Base-by-base conservation (phyloP, 2,329 filamentous ascomycete genomes). In the Aciculosporium take region DNA sequence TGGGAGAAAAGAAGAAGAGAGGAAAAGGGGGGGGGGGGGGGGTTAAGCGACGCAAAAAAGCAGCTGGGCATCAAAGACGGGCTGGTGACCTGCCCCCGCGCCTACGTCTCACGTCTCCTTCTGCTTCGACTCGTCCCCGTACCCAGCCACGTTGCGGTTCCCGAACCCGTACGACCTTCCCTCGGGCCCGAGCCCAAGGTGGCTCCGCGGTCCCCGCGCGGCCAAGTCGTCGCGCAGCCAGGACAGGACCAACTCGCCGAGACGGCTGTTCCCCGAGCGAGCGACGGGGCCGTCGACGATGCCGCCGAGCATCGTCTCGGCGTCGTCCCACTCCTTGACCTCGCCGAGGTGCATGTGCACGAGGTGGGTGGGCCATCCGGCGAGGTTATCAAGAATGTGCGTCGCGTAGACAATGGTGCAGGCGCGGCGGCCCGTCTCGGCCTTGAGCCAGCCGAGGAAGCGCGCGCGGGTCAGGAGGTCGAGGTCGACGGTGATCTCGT, bases 371-470 rank as follows among this genome's bases (percentile, higher is more conserved):
- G 91, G 91, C 91, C 91, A 98, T 17, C 81, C 79, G 1, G 87
- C 87, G 39, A 98, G 67, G 59, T 96, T 95, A 58, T 98, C 91
- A 51, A 98, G 65, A 48, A 98, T 95, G 62, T 98, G 91, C 12
- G 91, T 98, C 7, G 91, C 91, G 59, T 98, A 98, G 24, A 98
- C 87, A 52, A 98, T 84, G 4, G 91, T 95, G 57, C 88, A 95
- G 30, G 77, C 71, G 40, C 89, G 71, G 7, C 57, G 67, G 63
- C 89, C 82, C 0, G 89, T 95, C 74, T 98, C 91, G 45, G 70
- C 69, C 63, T 87, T 87, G 55, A 98, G 63, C 68, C 89, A 98
- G 33, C 65, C 70, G 25, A 98, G 69, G 59, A 98, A 98, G 57
- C 88, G 81, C 52, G 79, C 79, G 13, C 91, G 75, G 42, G 77